Evolutionary conservation across 805 yeast genomes (phyloP).

Genomic region (Saitoella complicata): DNA sequence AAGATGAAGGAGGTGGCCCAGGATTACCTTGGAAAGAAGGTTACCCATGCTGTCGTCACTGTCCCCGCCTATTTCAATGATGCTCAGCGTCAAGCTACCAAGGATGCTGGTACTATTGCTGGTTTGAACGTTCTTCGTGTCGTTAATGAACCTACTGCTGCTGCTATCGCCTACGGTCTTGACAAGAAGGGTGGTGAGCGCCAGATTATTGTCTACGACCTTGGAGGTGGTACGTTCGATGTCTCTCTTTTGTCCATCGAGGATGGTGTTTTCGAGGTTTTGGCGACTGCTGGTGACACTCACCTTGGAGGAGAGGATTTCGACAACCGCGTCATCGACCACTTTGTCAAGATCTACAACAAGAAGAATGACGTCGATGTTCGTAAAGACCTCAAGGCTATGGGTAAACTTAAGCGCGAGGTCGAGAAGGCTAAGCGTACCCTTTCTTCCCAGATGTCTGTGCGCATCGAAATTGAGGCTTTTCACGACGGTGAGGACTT

Average conservation of each 20-base stretch:
- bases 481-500: constrained; percentile 89
- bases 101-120: constrained; percentile 93
- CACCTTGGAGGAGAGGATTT: constrained; percentile 98
- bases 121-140: constrained; percentile 89
- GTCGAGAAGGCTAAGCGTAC: constrained; percentile 98
- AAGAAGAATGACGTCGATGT: constrained; percentile 83
- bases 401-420: constrained; percentile 89
- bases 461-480: constrained; percentile 92
- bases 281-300: constrained; percentile 84
- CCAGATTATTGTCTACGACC: constrained; percentile 83
- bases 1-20: constrained; percentile 94
- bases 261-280: constrained; percentile 92
- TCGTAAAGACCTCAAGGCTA: constrained; percentile 63
- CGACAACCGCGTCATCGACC: constrained; percentile 89
- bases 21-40: constrained; percentile 68
- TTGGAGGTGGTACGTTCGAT: constrained; percentile 99
- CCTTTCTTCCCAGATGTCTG: constrained; percentile 84
- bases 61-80: constrained; percentile 97
- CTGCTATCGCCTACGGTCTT: constrained; percentile 97
- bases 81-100: constrained; percentile 96
- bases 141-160: constrained; percentile 95
- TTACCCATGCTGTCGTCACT: constrained; percentile 84
- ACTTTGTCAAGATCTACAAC: constrained; percentile 87
- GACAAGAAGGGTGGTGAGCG: constrained; percentile 52
- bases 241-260: constrained; percentile 83